Evolutionary conservation across 148 eudicot genomes (phyloP).

Genomic region (Salicornia ramosissima): DNA sequence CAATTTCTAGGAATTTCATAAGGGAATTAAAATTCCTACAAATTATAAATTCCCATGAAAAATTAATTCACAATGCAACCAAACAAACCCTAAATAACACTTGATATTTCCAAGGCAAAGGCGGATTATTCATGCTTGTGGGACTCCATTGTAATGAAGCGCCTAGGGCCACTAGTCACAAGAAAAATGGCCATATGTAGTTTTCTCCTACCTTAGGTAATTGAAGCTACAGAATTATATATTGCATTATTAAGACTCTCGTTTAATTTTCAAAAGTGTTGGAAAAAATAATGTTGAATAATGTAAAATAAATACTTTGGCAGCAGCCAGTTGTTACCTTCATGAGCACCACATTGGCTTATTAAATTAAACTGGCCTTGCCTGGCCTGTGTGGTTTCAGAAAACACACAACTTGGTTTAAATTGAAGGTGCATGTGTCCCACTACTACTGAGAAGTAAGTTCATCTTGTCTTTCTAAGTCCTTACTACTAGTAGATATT

Average conservation of each 20-base stretch:
- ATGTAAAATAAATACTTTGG: no score
- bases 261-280: not conserved
- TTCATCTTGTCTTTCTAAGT: no score
- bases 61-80: no score
- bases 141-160: slow-evolving; percentile 9
- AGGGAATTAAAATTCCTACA: no score
- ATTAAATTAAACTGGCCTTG: not conserved
- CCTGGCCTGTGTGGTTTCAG: no score
- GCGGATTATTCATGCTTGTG: not conserved
- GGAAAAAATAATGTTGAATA: not conserved
- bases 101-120: not conserved
- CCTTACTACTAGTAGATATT: no score
- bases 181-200: slow-evolving; percentile 9
- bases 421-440: not conserved
- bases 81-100: not conserved
- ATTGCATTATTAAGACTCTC: not conserved
- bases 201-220: slow-evolving; percentile 9
- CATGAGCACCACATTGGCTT: slow-evolving; percentile 26
- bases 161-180: slow-evolving; percentile 14
- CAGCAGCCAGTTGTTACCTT: slow-evolving; percentile 20
- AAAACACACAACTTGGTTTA: not conserved
- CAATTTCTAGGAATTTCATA: no score
- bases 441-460: no score
- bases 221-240: slow-evolving; percentile 4
- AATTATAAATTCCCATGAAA: no score